Percentiles rank a stretch among this genome's conserved stretches.
phyloP scores from a whole-genome alignment of 352 stramenopile species.

The Albugo laibachii region DNA sequence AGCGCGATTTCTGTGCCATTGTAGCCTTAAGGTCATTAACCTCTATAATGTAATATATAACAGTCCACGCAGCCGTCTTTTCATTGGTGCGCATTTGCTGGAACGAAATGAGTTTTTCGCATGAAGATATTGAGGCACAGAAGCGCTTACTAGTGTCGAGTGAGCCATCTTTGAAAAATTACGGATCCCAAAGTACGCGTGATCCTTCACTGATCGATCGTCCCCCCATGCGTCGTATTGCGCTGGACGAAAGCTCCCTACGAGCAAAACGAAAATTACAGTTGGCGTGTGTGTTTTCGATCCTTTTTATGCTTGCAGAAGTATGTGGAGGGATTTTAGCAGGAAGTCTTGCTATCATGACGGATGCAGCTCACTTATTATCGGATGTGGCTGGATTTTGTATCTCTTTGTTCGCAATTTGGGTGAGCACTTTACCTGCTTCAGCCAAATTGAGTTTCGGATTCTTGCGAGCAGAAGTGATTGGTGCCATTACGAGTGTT shows the following conservation, averaged over 20 bases:
- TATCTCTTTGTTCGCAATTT: constrained; percentile 60
- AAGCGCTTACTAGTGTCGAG: too few relatives aligned
- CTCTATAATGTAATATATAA: too few relatives aligned
- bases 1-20: too few relatives aligned
- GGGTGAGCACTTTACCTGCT: constrained; percentile 40
- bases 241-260: constrained; percentile 23
- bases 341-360: constrained; percentile 89
- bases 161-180: neutral
- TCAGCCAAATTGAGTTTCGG: constrained; percentile 83
- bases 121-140: too few relatives aligned
- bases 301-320: constrained; percentile 90
- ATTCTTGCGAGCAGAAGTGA: constrained; percentile 86
- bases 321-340: constrained; percentile 86
- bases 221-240: constrained; percentile 17
- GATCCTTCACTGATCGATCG: neutral
- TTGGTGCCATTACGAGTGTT: constrained; percentile 88
- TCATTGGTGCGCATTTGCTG: too few relatives aligned
- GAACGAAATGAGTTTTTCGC: too few relatives aligned
- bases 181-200: neutral
- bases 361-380: constrained; percentile 56
- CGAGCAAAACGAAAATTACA: constrained; percentile 46
- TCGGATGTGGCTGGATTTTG: constrained; percentile 53
- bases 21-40: too few relatives aligned
- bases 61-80: too few relatives aligned
- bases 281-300: constrained; percentile 49